phyloP scores from a whole-genome alignment of 2,329 filamentous ascomycete species.

The Paecilomyces sp. region DNA sequence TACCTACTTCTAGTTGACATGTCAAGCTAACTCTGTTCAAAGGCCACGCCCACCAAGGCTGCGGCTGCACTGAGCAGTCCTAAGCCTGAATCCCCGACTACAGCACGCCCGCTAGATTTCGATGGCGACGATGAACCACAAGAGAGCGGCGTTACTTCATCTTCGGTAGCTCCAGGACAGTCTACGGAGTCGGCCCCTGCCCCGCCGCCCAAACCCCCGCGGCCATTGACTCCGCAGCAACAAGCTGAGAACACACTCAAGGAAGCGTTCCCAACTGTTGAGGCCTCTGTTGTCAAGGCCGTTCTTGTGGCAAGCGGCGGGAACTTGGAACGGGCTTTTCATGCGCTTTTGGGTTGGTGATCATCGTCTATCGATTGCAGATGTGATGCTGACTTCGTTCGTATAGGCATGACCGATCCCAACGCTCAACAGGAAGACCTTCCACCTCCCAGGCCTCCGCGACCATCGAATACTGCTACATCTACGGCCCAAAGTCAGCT shows the following conservation, averaged over 20 bases:
- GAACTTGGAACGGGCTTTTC: slow-evolving; percentile 87
- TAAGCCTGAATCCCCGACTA: slow-evolving; percentile 47
- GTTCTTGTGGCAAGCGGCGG: slow-evolving; percentile 80
- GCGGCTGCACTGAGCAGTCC: slow-evolving; percentile 22
- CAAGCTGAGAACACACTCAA: slow-evolving; percentile 82
- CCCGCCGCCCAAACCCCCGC: slow-evolving; percentile 74
- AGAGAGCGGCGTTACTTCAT: slow-evolving; percentile 27
- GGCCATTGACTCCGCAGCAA: slow-evolving; percentile 72
- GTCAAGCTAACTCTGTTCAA: slow-evolving; percentile 14
- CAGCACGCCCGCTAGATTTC: slow-evolving; percentile 50
- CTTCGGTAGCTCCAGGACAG: slow-evolving; percentile 16
- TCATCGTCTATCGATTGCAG: not conserved
- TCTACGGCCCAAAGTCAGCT: slow-evolving; percentile 67
- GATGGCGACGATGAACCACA: slow-evolving; percentile 53
- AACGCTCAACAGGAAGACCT: slow-evolving; percentile 56
- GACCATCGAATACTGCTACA: slow-evolving; percentile 51
- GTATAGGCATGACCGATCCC: slow-evolving; percentile 69
- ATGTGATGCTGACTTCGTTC: slow-evolving; percentile 3
- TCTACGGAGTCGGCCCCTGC: slow-evolving; percentile 20
- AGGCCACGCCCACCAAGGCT: slow-evolving; percentile 30
- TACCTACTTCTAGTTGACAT: slow-evolving; percentile 5
- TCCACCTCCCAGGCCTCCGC: slow-evolving; percentile 74
- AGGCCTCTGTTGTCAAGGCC: slow-evolving; percentile 73
- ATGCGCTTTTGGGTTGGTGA: slow-evolving; percentile 72
- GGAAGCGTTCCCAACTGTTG: slow-evolving; percentile 87